Evolutionary conservation across 1,139 yeast genomes (phyloP).

Genomic region (Tardiomyces blankii): DNA sequence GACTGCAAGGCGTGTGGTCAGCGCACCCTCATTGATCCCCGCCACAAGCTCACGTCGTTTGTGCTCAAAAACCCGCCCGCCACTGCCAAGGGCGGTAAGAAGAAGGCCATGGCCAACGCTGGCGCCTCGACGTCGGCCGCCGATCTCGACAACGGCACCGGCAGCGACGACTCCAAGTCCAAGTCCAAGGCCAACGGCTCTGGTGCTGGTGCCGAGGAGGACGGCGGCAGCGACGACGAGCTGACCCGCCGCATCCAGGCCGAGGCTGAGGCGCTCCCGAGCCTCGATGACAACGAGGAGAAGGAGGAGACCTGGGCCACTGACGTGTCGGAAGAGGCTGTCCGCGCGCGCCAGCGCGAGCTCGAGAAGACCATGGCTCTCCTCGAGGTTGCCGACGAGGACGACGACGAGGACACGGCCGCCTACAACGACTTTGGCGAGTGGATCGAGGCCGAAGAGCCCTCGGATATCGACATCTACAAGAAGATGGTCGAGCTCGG

Average conservation of each 20-base stretch:
- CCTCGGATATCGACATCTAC: constrained; percentile 79
- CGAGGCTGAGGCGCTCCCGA: constrained; percentile 61
- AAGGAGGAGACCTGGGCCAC: constrained; percentile 97
- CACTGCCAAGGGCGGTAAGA: constrained; percentile 35
- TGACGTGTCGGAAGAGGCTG: constrained; percentile 95
- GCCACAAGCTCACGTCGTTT: constrained; percentile 77
- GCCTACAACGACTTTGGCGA: constrained; percentile 71
- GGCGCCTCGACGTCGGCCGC: constrained; percentile 46
- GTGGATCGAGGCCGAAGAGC: constrained; percentile 61
- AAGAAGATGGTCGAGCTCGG: constrained; percentile 79
- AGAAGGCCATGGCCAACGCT: constrained; percentile 73
- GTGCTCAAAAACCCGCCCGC: constrained; percentile 91
- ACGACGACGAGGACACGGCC: constrained; percentile 26
- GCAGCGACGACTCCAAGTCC: constrained; percentile 1
- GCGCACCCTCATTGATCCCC: constrained; percentile 70
- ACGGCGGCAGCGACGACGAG: constrained; percentile 56
- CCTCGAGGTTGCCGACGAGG: constrained; percentile 30
- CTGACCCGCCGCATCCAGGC: constrained; percentile 74
- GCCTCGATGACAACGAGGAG: constrained; percentile 37
- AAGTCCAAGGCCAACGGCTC: constrained; percentile 11
- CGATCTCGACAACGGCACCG: constrained; percentile 65
- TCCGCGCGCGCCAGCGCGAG: constrained; percentile 83
- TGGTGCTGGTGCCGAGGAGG: constrained; percentile 22
- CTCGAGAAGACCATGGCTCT: constrained; percentile 47
- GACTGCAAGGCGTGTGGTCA: constrained; percentile 99